Evolutionary conservation across 225 moss, liverwort and hornwort genomes (phyloP).

Genomic region (Sphagnum contortum): DNA sequence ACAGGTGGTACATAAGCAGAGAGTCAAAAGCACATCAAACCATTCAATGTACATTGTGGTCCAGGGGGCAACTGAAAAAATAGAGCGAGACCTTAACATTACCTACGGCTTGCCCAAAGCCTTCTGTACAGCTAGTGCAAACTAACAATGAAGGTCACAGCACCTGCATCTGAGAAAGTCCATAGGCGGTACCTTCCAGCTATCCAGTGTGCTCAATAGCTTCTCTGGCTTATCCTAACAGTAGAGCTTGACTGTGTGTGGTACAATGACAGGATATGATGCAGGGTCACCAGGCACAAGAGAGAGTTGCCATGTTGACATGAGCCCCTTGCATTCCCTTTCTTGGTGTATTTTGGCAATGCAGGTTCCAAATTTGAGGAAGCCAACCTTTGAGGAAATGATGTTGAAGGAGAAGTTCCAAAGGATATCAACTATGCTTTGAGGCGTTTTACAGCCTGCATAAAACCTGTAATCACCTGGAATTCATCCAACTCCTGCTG

Average conservation of each 20-base stretch:
- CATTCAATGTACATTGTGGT: constrained; percentile 32
- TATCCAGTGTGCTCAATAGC: constrained; percentile 14
- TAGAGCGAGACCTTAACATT: constrained; percentile 5
- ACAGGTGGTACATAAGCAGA: constrained; percentile 17
- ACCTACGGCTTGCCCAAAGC: constrained; percentile 13
- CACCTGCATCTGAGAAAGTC: constrained; percentile 29
- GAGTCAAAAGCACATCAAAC: constrained; percentile 21
- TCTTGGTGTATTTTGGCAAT: not conserved
- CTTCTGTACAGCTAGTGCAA: constrained; percentile 36
- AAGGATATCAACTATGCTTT: constrained; percentile 17
- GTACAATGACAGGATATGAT: constrained; percentile 26
- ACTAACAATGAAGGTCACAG: constrained; percentile 18
- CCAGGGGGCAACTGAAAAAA: constrained; percentile 14
- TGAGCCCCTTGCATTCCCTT: not conserved
- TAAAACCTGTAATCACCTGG: constrained; percentile 52
- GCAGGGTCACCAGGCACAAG: constrained; percentile 15
- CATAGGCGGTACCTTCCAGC: constrained; percentile 6
- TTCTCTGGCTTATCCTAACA: constrained; percentile 8
- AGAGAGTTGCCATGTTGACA: constrained; percentile 18
- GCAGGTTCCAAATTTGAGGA: constrained; percentile 4
- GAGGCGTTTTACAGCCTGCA: constrained; percentile 56
- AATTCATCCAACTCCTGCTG: constrained; percentile 53
- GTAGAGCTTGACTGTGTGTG: constrained; percentile 9
- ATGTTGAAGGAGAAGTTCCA: not conserved
- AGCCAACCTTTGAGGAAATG: not conserved